These are phyloP conservation scores for Pseudocercospora fuligena DNA, from an alignment of 2,329 filamentous ascomycete genomes.

Conservation along the genomic window DNA sequence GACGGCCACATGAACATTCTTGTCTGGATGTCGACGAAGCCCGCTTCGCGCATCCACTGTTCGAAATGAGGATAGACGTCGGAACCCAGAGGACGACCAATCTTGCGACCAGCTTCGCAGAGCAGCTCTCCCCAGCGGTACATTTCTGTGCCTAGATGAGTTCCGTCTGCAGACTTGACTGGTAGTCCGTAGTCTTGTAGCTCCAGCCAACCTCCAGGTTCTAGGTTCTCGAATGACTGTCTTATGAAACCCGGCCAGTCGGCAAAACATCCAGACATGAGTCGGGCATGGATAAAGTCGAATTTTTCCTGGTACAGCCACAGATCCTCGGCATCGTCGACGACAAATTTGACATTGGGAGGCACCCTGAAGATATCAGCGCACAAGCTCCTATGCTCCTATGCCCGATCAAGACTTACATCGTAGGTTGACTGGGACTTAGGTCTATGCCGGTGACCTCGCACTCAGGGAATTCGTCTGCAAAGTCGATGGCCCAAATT, in stretches of 20 bases:
- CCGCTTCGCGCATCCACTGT: conserved; percentile 46
- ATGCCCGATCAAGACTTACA: conserved; percentile 33
- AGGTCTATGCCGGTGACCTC: conserved; percentile 55
- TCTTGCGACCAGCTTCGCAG: conserved; percentile 44
- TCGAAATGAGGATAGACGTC: conserved; percentile 47
- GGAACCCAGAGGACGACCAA: conserved; percentile 49
- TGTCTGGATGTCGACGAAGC: conserved; percentile 51
- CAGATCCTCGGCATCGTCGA: conserved; percentile 65
- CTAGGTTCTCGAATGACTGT: conserved; percentile 56
- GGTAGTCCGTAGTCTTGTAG: conserved; percentile 54
- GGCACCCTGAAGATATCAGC: conserved; percentile 51
- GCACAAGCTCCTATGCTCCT: too few species aligned
- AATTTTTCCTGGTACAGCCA: conserved; percentile 61
- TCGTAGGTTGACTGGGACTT: conserved; percentile 55
- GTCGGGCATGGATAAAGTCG: conserved; percentile 61
- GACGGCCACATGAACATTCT: conserved; percentile 48
- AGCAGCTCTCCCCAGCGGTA: conserved; percentile 43
- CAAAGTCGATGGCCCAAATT: conserved; percentile 63
- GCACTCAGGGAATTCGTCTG: conserved; percentile 48
- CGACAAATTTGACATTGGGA: conserved; percentile 64
- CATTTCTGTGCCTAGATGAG: conserved; percentile 40
- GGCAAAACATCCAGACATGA: conserved; percentile 58
- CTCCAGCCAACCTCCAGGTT: conserved; percentile 58
- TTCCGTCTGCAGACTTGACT: conserved; percentile 46
- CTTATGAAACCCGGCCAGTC: conserved; percentile 58